Base-by-base conservation (phyloP, 2,329 filamentous ascomycete species). In the Colletotrichum noveboracense region DNA sequence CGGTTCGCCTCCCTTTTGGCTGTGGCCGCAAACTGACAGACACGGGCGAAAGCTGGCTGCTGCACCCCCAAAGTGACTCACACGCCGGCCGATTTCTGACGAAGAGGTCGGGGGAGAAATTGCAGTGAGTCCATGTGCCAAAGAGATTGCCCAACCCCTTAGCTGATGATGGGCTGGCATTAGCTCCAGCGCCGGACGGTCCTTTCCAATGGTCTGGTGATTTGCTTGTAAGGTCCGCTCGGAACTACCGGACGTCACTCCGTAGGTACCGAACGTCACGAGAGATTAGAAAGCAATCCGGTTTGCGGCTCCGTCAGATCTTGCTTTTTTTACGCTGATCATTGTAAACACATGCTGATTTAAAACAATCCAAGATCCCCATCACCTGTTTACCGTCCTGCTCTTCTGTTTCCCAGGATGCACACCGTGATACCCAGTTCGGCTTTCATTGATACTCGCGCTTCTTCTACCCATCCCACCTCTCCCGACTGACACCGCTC, bases 291-390 rank as follows among this genome's bases (percentile, higher is more conserved):
- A 71, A 74, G 61, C 68, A 74, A 66, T 38, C 55, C 69, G 62
- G 68, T 75, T 72, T 71, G 69, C 72, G 69, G 68, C 62, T 67
- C 62, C 62, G 55, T 75, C 72, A 67, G 21, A 72, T 72, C 34
- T 60, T 61, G 64, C 30, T 56, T 43, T 55, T 69, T 26, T 26
- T 61, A 32, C 28, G 62, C 71, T 65, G 52, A 67, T 67, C 48
- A 10, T 36, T 34, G 30, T 21, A 56, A 24, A 56, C 13, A 30
- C 12, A 32, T 34, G 71, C 6, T 32, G 38, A 21, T 66, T 58
- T 60, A 58, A 68, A 43, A 32, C 9, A 28, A 16, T 52, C 43
- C n/a, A 18, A 12, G 6, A 32, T 52, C n/a, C 72, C 68, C 72
- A 38, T 71, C 28, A 48, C 62, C 32, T 26, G 21, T 21, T 24